Evolutionary conservation across 202 grass and related monocot genomes (phyloP).

Genomic region (Setaria viridis): DNA sequence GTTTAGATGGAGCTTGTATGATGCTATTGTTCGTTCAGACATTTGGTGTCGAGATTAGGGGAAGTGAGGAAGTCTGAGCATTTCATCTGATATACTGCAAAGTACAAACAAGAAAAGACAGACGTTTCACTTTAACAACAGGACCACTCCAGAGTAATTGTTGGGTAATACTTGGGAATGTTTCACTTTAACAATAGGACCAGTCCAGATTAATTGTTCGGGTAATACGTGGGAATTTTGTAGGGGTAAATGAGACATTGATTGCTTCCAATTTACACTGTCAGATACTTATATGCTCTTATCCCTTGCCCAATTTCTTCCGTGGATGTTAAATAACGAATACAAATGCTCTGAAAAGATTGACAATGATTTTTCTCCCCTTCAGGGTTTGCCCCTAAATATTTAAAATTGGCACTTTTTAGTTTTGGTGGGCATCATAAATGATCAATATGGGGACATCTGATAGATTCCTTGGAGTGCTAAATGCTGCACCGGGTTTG

Average conservation of each 20-base stretch:
- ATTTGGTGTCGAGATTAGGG: not conserved
- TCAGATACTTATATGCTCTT: not conserved
- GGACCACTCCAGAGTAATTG: not conserved
- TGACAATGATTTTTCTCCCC: not conserved
- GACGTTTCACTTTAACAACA: not conserved
- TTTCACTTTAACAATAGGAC: not conserved
- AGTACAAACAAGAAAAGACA: not conserved
- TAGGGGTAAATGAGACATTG: not conserved
- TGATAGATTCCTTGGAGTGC: slow-evolving; percentile 52
- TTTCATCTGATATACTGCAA: not conserved
- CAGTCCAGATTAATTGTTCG: not conserved
- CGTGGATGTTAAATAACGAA: not conserved
- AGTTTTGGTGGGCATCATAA: slow-evolving; percentile 52
- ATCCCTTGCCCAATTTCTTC: not conserved
- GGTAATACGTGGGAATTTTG: not conserved
- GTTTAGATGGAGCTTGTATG: not conserved
- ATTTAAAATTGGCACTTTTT: slow-evolving; percentile 17
- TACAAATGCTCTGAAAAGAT: not conserved
- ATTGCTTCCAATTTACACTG: not conserved
- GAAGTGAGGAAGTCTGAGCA: not conserved
- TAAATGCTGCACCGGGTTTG: slow-evolving; percentile 51
- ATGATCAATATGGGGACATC: slow-evolving; percentile 49
- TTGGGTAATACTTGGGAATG: not conserved
- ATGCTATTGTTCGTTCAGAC: not conserved
- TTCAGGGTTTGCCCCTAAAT: not conserved